Base-by-base conservation (phyloP, 148 eudicot genomes). In the Cornus suecica region DNA sequence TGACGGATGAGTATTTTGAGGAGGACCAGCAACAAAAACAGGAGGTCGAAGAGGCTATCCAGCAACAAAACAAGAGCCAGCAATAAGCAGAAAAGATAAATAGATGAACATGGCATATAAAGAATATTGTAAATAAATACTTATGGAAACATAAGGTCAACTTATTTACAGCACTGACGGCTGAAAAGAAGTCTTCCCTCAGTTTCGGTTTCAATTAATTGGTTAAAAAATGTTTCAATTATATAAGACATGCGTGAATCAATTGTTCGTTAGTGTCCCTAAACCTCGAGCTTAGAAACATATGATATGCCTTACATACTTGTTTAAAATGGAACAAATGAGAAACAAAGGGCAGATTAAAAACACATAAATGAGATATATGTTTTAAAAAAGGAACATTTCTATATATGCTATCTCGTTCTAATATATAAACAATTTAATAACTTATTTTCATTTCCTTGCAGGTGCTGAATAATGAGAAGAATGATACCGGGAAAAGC, bases 41-140 rank as follows among this genome's bases (percentile, higher is more conserved):
- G 82, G 96, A 67, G 99, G 94, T 70, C 75, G 90, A 79, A 82
- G 80, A 78, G 91, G 88, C 97, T 91, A 73, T 78, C 73, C 61
- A 67, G n/a, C 58, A 69, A 77, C 63, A 69, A 67, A 79, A 77
- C 76, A 9, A 78, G 51, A 63, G 60, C 71, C 24, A 76, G 25
- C 25, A 37, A 67, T 42, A 79, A 74, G 68, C 64, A 37, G 32
- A 64, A 60, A 15, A 42, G 76, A 51, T 58, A 54, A 0, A 31
- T 7, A 74, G 28, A 23, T 37, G 60, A 28, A 68, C 58, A 30
- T 5, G 1, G 24, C 13, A 28, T 26, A n/a, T 2, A 28, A n/a
- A n/a, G 22, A 62, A 4, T 6, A 37, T 37, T 37, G 42, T 37
- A 1, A 37, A 37, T 4, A 37, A n/a, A n/a, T n/a, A n/a, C n/a